Conservation (phyloP, 768 basidiomycete genomes). For the Lenzites betulinus region DNA sequence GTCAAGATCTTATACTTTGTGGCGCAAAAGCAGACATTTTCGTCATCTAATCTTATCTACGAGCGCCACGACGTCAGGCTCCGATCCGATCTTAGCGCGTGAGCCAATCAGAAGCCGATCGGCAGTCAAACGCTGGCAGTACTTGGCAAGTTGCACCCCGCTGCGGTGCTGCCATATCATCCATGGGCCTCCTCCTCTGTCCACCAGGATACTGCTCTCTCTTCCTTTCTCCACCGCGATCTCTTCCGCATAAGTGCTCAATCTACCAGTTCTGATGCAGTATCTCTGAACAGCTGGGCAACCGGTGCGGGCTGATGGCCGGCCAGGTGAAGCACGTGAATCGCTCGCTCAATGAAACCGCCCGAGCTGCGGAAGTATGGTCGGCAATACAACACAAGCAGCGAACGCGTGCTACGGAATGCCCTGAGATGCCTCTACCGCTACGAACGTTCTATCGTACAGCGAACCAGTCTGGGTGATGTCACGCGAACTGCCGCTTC, state of each 20-base stretch:
- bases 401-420: neutral
- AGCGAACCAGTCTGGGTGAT: no score
- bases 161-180: no score
- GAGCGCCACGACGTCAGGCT: neutral
- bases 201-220: no score
- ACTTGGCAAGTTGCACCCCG: neutral
- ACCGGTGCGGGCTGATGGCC: no score
- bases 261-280: no score
- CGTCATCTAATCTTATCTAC: conserved; percentile 17
- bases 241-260: no score
- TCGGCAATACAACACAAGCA: neutral
- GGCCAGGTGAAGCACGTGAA: no score
- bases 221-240: no score
- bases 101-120: neutral
- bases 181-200: no score
- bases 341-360: no score
- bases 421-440: no score
- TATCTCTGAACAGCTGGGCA: no score
- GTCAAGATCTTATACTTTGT: neutral
- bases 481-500: neutral
- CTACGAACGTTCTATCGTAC: neutral
- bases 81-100: conserved; percentile 1
- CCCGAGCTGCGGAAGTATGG: neutral
- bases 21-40: neutral
- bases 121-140: neutral